Base-by-base conservation (phyloP, 2,329 filamentous ascomycete genomes). In the Coleophoma cylindrospora region DNA sequence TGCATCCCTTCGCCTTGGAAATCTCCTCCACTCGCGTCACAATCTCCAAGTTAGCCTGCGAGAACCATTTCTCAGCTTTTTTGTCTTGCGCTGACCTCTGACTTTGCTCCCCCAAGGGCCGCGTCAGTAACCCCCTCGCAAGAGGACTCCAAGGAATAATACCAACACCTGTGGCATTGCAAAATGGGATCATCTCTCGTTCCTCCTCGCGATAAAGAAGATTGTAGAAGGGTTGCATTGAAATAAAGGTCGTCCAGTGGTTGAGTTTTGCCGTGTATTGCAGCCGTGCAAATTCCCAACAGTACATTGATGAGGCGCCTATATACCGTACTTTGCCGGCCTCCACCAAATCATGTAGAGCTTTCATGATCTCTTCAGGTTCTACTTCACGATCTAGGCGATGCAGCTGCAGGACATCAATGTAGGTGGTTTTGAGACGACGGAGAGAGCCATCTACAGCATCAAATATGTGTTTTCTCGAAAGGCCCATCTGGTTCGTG, bases 391-490 rank as follows among this genome's bases (percentile, higher is more conserved):
- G 63, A 53, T 84, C 81, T 54, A 81, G 71, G 9, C 80, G 71
- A 57, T 84, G 80, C 50, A 84, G 79, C 63, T 83, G 80, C 17
- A 84, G 68, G 3, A 83, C 71, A 64, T 82, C 79, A 54, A 83
- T 77, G 64, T 85, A 83, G 1, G 68, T 57, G 2, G 74, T 81
- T 19, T 73, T 75, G 33, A 86, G 68, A 21, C 80, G 67, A 47
- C 71, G 65, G 3, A 83, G 67, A 46, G 77, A 83, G 38, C 72
- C 75, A 12, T 87, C 75, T 5, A 88, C 84, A 0, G 81, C 79
- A 56, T 84, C 77, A 59, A 87, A 81, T 56, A 88, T 83, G 51
- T 83, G 77, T 59, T 80, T 79, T 40, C 85, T 72, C 17, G 77
- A 81, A 15, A 87, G 67, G 0, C 84, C 83, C 46, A 33, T 8